Percentiles rank a stretch among this genome's conserved stretches.
Evolutionary conservation across 2,329 filamentous ascomycete species (phyloP).

Genomic region (Fusarium sp.): DNA sequence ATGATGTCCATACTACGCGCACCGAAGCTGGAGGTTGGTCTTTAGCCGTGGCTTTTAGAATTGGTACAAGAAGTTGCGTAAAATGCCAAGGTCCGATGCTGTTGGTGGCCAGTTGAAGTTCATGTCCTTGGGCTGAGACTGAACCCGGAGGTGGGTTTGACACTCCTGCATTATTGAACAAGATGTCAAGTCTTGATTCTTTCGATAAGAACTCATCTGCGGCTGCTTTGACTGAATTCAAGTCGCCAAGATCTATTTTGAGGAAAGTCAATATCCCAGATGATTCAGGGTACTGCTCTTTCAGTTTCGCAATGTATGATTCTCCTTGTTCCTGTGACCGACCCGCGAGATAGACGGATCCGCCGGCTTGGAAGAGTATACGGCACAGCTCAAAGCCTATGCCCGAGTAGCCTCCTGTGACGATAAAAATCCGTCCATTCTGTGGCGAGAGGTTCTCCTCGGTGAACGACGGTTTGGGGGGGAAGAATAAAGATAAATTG

Average conservation of each 20-base stretch:
- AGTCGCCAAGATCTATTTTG: conserved; percentile 22
- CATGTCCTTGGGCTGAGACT: conserved; percentile 31
- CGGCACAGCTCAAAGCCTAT: conserved; percentile 32
- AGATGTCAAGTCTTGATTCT: conserved; percentile 28
- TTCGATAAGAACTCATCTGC: conserved; percentile 16
- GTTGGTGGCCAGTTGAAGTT: conserved; percentile 40
- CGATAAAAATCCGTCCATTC: conserved; percentile 19
- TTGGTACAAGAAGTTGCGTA: conserved; percentile 30
- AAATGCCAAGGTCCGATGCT: conserved; percentile 35
- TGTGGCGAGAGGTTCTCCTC: conserved; percentile 18
- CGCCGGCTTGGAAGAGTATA: conserved; percentile 28
- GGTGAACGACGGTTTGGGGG: conserved; percentile 8
- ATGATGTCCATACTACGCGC: conserved; percentile 33
- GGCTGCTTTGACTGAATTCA: conserved; percentile 19
- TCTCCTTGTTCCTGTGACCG: conserved; percentile 25
- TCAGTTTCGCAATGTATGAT: conserved; percentile 12
- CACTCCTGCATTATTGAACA: conserved; percentile 42
- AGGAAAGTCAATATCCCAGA: conserved; percentile 20
- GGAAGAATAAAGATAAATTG: conserved; percentile 23
- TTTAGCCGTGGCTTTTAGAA: conserved; percentile 16
- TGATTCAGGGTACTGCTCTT: not conserved
- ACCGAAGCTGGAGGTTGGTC: conserved; percentile 7
- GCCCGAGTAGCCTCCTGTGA: conserved; percentile 41
- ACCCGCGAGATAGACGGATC: conserved; percentile 36
- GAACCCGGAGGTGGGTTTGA: conserved; percentile 30